Evolutionary conservation across 169 alveolate species (phyloP), one percentile per base, ranked within the genome.

Genomic region (Plasmodium falciparum): DNA sequence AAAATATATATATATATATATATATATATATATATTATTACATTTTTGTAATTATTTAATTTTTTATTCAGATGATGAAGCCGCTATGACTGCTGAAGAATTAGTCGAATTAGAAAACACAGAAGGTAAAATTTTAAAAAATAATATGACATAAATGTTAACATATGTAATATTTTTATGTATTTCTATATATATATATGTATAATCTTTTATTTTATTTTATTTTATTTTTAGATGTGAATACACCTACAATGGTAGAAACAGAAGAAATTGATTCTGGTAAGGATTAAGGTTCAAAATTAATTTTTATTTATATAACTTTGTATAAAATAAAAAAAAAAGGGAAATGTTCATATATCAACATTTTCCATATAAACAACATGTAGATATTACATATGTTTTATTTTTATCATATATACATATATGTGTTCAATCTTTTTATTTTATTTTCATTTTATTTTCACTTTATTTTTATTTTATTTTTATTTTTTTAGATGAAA

Each of bases 251-350:
- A 6, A 69, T 80, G 20, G 65, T 58, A 5, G 85, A 80, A 80
- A 69, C 83, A 52, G 73, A 69, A 15, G 85, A 80, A 56, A 26
- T 39, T 5, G 73, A 80, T 80, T 45, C 15, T 56, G 85, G 72
- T 33, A 70, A 80, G 70, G 56, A 50, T 45, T 69, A 56, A 13
- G 49, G 33, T 29, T 20, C 54, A 71, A 39, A 24, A 24, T 71
- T 29, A 20, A 33, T 72, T 61, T 61, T 61, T 61, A 5, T 39
- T 39, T 39, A 39, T 39, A 39, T 39, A 39, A 39, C 47, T 39
- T 39, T 39, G 47, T 39, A 5, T 39, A 39, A 39, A 39, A 39
- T 39, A 39, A 39, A 39, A 39, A 33, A 33, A 39, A 39, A 39
- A 39, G 47, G 11, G 47, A 39, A 39, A 39, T 39, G 47, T 39